A percentile compares a stretch with the other conserved stretches of the same genome.
Conservation (phyloP, 129 eudicot genomes). For the Chrysanthemum seticuspe region DNA sequence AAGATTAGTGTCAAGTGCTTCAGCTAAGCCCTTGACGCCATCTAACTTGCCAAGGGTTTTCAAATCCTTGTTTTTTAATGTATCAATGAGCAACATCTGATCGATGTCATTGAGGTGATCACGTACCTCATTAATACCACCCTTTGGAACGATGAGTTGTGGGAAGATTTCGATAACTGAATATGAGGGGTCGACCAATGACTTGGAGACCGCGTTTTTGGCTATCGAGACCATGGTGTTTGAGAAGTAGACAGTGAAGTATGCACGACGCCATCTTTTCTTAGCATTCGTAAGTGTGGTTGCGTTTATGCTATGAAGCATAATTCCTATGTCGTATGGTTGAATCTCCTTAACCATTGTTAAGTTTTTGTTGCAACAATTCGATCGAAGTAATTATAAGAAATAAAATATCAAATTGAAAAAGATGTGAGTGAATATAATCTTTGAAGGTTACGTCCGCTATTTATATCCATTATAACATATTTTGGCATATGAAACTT, state of each 20-base stretch:
- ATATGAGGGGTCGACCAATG: conserved; percentile 28
- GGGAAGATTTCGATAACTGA: conserved; percentile 42
- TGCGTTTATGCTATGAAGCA: conserved; percentile 38
- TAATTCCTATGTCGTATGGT: conserved; percentile 22
- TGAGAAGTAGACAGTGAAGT: conserved; percentile 47
- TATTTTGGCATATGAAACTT: too few species aligned
- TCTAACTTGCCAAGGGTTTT: conserved; percentile 32
- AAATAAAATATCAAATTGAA: background rate
- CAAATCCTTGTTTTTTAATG: conserved; percentile 46
- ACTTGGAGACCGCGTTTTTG: conserved; percentile 24
- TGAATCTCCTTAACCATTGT: conserved; percentile 17
- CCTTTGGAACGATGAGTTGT: background rate
- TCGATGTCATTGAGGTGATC: conserved; percentile 13
- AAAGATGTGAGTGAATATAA: background rate
- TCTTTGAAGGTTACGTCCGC: too few species aligned
- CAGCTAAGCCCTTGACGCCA: conserved; percentile 44
- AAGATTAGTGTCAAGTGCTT: conserved; percentile 42
- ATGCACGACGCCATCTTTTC: conserved; percentile 72
- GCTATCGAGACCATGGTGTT: conserved; percentile 43
- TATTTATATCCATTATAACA: too few species aligned
- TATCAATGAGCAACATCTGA: conserved; percentile 36
- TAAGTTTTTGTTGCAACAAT: background rate
- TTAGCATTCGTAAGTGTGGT: conserved; percentile 45
- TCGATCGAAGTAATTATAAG: background rate
- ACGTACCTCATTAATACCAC: background rate